Conservation (phyloP, 2,329 filamentous ascomycete species). For the Lachnellula suecica region DNA sequence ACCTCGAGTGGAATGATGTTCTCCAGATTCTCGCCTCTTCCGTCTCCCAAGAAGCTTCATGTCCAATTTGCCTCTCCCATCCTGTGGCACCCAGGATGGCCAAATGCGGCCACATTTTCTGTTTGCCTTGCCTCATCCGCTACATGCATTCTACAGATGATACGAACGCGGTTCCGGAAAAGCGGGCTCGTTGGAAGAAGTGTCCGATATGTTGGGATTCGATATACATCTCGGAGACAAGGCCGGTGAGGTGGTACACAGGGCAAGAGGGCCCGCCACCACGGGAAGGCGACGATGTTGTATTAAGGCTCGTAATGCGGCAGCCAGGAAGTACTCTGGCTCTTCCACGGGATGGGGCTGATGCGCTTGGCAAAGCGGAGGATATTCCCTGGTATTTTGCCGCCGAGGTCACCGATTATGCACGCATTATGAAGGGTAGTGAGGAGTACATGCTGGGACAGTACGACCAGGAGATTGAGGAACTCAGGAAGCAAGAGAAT, state of each 20-base stretch:
- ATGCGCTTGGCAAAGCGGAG: constrained; percentile 66
- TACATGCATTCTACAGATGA: constrained; percentile 92
- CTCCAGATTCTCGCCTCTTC: constrained; percentile 89
- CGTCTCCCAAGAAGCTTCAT: constrained; percentile 83
- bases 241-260: constrained; percentile 86
- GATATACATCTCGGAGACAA: constrained; percentile 87
- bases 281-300: constrained; percentile 82
- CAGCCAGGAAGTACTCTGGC: constrained; percentile 81
- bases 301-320: constrained; percentile 82
- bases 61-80: constrained; percentile 90
- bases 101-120: constrained; percentile 96
- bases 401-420: constrained; percentile 91
- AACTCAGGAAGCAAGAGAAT: constrained; percentile 73
- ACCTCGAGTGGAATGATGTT: constrained; percentile 87
- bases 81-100: constrained; percentile 96
- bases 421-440: constrained; percentile 91
- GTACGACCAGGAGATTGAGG: constrained; percentile 74
- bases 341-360: constrained; percentile 76
- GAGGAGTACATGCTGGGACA: constrained; percentile 83
- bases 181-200: constrained; percentile 82
- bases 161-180: constrained; percentile 56
- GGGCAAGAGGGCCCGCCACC: constrained; percentile 84
- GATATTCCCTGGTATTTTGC: constrained; percentile 95
- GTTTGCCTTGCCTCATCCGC: constrained; percentile 85
- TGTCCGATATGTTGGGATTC: constrained; percentile 95